Evolutionary conservation across 2,329 filamentous ascomycete species (phyloP).

Genomic region (Didymella glomerata): DNA sequence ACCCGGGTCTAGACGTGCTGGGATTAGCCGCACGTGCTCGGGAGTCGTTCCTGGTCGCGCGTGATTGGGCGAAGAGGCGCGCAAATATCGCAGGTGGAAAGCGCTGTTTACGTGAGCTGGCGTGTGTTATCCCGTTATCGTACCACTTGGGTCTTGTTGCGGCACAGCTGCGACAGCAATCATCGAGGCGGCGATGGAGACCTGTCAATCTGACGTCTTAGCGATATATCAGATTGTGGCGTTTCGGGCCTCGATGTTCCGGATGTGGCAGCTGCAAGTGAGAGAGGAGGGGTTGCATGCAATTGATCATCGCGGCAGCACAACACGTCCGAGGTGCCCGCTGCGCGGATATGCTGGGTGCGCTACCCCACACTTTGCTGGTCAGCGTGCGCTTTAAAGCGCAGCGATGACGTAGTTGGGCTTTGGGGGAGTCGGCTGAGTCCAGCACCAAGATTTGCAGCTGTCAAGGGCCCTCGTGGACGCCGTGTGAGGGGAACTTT

Average conservation of each 20-base stretch:
- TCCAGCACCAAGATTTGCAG: not conserved
- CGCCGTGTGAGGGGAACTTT: not conserved
- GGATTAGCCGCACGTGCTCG: slow-evolving; percentile 11
- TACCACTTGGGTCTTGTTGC: not conserved
- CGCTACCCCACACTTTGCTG: slow-evolving; percentile 22
- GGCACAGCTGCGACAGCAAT: not conserved
- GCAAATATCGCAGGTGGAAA: not conserved
- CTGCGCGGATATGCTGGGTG: slow-evolving; percentile 9
- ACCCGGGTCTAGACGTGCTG: slow-evolving; percentile 14
- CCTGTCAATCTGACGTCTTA: not conserved
- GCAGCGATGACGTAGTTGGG: slow-evolving; percentile 4
- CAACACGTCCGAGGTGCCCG: slow-evolving; percentile 4
- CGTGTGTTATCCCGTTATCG: slow-evolving; percentile 7
- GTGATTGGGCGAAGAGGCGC: slow-evolving; percentile 3
- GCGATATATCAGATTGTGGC: slow-evolving; percentile 4
- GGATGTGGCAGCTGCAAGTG: slow-evolving; percentile 12
- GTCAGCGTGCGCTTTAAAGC: not conserved
- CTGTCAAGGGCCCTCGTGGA: slow-evolving; percentile 2
- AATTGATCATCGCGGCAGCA: slow-evolving; percentile 14
- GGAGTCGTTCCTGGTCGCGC: not conserved
- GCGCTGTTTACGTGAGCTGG: slow-evolving; percentile 2
- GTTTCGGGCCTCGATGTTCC: slow-evolving; percentile 3
- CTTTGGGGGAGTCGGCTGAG: not conserved
- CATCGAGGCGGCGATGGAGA: not conserved
- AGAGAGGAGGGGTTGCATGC: slow-evolving; percentile 4